Percentiles rank a stretch among this genome's conserved stretches.
phyloP scores from a whole-genome alignment of 805 yeast species.

The Candida insectorum region DNA sequence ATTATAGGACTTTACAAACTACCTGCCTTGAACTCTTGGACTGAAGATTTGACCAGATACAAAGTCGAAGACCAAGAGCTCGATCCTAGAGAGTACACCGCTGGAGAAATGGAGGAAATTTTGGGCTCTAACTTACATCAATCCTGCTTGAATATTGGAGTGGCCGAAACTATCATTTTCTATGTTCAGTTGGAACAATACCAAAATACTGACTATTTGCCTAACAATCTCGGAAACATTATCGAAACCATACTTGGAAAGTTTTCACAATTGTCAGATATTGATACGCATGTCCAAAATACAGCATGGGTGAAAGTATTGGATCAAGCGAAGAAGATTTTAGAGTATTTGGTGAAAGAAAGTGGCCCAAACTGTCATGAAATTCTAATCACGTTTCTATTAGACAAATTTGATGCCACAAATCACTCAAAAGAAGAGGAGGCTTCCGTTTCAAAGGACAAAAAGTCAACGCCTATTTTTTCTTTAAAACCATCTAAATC shows the following conservation, averaged over 20 bases:
- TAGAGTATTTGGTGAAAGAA: slow-evolving; percentile 32
- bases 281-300: slow-evolving; percentile 26
- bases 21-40: slow-evolving; percentile 31
- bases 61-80: slow-evolving; percentile 16
- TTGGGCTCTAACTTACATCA: slow-evolving; percentile 18
- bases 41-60: slow-evolving; percentile 16
- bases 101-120: slow-evolving; percentile 22
- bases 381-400: slow-evolving; percentile 28
- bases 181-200: slow-evolving; percentile 40
- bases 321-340: slow-evolving; percentile 24
- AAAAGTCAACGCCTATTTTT: slow-evolving; percentile 3
- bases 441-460: slow-evolving; percentile 3
- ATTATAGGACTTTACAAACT: slow-evolving; percentile 29
- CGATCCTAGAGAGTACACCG: slow-evolving; percentile 10
- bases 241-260: slow-evolving; percentile 28
- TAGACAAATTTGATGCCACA: slow-evolving; percentile 21
- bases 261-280: slow-evolving; percentile 21
- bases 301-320: slow-evolving; percentile 29
- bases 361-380: slow-evolving; percentile 37
- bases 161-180: slow-evolving; percentile 30
- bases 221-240: slow-evolving; percentile 22
- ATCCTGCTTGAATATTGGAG: slow-evolving; percentile 25
- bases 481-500: slow-evolving; percentile 5
- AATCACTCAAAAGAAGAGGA: not conserved
- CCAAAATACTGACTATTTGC: slow-evolving; percentile 34